phyloP scores from a whole-genome alignment of 441 rosid species.

The Populus tomentosa region DNA sequence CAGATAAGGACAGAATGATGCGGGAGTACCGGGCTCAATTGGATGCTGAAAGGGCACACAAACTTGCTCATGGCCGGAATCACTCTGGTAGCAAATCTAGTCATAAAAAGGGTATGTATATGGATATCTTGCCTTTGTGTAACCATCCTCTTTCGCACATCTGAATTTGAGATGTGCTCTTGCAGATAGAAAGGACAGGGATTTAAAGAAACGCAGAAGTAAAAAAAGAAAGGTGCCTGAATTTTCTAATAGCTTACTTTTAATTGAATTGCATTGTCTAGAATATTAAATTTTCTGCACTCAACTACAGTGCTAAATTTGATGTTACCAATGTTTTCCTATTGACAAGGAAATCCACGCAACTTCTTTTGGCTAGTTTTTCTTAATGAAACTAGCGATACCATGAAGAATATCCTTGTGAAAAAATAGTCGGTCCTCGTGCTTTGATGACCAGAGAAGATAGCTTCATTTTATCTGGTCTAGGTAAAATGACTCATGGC shows the following conservation, averaged over 20 bases:
- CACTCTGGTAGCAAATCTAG: constrained; percentile 58
- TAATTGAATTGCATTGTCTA: not conserved
- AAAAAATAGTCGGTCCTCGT: not conserved
- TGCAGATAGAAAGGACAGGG: constrained; percentile 81
- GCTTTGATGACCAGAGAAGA: not conserved
- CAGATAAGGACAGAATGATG: constrained; percentile 95
- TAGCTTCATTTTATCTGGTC: not conserved
- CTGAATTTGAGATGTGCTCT: constrained; percentile 20
- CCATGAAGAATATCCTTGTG: not conserved
- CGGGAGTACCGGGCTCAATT: constrained; percentile 95
- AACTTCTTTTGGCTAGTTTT: not conserved
- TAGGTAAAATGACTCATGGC: not conserved
- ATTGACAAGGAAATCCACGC: not conserved
- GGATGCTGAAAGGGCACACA: constrained; percentile 91
- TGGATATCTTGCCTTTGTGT: constrained; percentile 10
- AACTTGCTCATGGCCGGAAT: constrained; percentile 91
- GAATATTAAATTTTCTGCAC: not conserved
- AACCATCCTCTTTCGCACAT: constrained; percentile 1
- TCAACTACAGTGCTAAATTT: not conserved
- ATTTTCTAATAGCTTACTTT: not conserved
- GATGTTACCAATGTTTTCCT: not conserved
- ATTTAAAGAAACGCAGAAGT: constrained; percentile 67
- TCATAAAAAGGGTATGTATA: constrained; percentile 45
- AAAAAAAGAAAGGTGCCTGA: constrained; percentile 77
- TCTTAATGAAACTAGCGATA: not conserved